Base-by-base conservation (phyloP, 1,139 yeast genomes). In the Kodamaea ohmeri region DNA sequence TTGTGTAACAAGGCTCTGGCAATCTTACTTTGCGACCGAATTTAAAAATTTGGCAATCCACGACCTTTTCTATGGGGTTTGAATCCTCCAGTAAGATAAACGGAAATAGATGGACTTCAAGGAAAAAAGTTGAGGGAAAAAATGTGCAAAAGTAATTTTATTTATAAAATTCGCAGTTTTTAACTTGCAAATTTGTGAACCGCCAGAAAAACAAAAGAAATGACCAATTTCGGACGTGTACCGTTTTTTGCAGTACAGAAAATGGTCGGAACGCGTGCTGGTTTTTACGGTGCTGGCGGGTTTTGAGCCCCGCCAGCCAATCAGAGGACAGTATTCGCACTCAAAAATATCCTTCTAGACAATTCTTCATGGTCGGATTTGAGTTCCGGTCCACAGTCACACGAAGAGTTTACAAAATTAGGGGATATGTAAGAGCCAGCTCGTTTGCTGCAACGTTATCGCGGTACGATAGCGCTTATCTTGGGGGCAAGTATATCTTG, bases 101-200 rank as follows among this genome's bases (percentile, higher is more conserved):
- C 35, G 30, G 32, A 36, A 36, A 36, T n/a, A 33, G 38, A 19
- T 25, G 20, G 24, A 29, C 34, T 19, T 31, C 29, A 21, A 24
- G 20, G 36, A 39, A 36, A 34, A 31, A 37, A 37, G 24, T 17
- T 16, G 25, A 22, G 6, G 42, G 12, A 36, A 38, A 37, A 43
- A 45, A 43, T 38, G 46, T 43, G 48, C 46, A 45, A 45, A 41
- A 43, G 35, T 31, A 43, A 37, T 41, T 38, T 39, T 41, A 40
- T 46, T 39, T 46, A 46, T 45, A 46, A 35, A 41, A 31, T 34
- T 40, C 22, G 26, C 35, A 30, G 15, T 35, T 38, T 34, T 34
- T 35, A 25, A 27, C 37, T 36, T 36, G 40, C 35, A 32, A 37
- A 34, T 31, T 31, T 31, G 25, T 31, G 34, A 31, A 21, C 34